phyloP scores from a whole-genome alignment of 176 grass and related monocot species.

The Secale cereale region DNA sequence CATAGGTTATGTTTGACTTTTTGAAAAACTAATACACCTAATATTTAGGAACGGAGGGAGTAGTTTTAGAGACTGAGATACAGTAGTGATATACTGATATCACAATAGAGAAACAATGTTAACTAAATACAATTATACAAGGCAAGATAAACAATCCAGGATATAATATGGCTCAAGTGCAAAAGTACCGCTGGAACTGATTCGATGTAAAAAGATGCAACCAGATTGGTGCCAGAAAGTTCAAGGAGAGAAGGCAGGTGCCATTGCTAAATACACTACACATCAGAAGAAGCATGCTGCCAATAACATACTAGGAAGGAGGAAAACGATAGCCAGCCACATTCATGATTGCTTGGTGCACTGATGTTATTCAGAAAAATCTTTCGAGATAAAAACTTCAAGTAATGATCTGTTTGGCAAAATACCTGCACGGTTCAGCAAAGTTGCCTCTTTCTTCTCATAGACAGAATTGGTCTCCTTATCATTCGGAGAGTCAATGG shows the following conservation, averaged over 20 bases:
- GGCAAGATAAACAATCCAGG: constrained; percentile 7
- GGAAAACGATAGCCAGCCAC: not conserved
- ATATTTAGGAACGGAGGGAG: too few species aligned
- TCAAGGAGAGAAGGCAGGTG: not conserved
- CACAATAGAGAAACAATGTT: not conserved
- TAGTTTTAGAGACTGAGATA: not conserved
- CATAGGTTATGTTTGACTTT: too few species aligned
- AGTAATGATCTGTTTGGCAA: constrained; percentile 3
- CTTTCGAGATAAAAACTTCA: not conserved
- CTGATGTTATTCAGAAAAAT: constrained; percentile 7
- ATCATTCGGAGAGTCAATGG: not conserved
- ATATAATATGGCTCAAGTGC: not conserved
- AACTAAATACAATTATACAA: not conserved
- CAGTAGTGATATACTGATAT: not conserved
- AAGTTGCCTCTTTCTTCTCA: constrained; percentile 21
- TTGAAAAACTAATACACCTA: too few species aligned
- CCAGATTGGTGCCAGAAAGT: not conserved
- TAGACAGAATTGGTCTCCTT: constrained; percentile 16
- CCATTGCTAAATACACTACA: not conserved
- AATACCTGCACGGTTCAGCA: constrained; percentile 42
- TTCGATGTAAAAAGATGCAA: not conserved
- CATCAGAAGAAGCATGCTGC: constrained; percentile 2
- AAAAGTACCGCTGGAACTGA: not conserved
- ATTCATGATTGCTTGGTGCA: constrained; percentile 1
- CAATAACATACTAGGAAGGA: constrained; percentile 18